Base-by-base conservation (phyloP, 2,329 filamentous ascomycete species). In the Fusarium brevicatenulatum region DNA sequence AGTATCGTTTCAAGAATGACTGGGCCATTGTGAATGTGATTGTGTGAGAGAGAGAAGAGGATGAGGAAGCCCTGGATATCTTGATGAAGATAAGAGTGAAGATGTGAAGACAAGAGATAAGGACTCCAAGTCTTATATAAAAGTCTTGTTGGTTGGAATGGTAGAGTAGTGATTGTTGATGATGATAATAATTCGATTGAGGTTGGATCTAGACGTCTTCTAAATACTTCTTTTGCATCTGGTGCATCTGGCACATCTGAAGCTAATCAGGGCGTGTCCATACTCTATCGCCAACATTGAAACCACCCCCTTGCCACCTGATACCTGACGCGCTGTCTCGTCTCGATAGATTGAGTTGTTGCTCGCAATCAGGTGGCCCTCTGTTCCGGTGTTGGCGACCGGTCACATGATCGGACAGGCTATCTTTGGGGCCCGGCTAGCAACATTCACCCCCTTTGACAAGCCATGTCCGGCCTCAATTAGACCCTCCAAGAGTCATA, bases 1-100 rank as follows among this genome's bases (percentile, higher is more conserved):
- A 80, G 69, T 82, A 84, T 68, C 72, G 80, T 68, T 80, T 82
- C 46, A 81, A 72, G 37, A 80, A 78, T 28, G 78, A 78, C 23
- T 70, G 70, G 42, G 70, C 66, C 76, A 80, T 79, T 66, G 63
- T 73, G 46, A 61, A 30, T 60, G 60, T 66, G 66, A 63, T 34
- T 53, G 50, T 54, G 47, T 52, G 46, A 63, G 40, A n/a, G 28
- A 61, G 47, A 60, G 56, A 50, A 36, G 56, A 54, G 30, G 42
- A 65, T 40, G 47, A 44, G 25, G 25, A 36, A 8, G 43, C 49
- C 46, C 52, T 53, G 30, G 47, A 28, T 63, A 47, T 60, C 59
- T 68, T 70, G 32, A 16, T 60, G 50, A 40, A 50, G 70, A 60
- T 61, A 40, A 43, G 23, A 32, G 40, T 53, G 47, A 34, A 59